Conservation (phyloP, 2,329 filamentous ascomycete species). For the Colletotrichum chrysophilum region DNA sequence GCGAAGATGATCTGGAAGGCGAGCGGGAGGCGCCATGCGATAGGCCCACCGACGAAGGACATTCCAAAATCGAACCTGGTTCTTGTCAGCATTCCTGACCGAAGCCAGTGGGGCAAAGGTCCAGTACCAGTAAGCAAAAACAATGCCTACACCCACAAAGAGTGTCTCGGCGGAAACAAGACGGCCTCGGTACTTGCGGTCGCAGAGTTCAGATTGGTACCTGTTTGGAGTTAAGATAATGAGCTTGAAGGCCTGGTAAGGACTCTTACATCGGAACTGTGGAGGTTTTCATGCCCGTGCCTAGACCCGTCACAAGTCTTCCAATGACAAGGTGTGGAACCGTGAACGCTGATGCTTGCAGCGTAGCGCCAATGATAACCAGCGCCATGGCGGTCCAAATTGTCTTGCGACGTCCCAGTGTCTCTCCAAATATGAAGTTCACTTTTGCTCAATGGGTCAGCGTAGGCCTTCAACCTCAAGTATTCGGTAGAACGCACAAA, state of each 20-base stretch:
- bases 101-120: no score
- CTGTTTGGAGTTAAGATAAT: neutral
- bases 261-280: conserved; percentile 37
- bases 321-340: conserved; percentile 47
- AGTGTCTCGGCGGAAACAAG: conserved; percentile 43
- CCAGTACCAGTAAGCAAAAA: conserved; percentile 36
- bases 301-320: conserved; percentile 45
- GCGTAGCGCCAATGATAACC: conserved; percentile 37
- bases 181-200: conserved; percentile 44
- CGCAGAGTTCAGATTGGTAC: conserved; percentile 51
- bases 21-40: conserved; percentile 30
- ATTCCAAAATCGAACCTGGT: conserved; percentile 38
- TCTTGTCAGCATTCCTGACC: neutral
- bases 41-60: conserved; percentile 31
- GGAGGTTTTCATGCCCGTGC: conserved; percentile 38
- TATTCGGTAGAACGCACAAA: neutral
- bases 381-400: conserved; percentile 34
- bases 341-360: conserved; percentile 37
- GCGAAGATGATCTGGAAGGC: conserved; percentile 40
- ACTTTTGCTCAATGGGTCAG: neutral
- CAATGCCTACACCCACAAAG: conserved; percentile 45
- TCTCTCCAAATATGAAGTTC: conserved; percentile 35
- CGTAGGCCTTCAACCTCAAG: rapidly evolving
- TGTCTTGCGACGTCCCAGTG: conserved; percentile 35
- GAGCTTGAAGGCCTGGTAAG: neutral